phyloP scores from a whole-genome alignment of 352 stramenopile genomes.

The Pythium apleroticum region DNA sequence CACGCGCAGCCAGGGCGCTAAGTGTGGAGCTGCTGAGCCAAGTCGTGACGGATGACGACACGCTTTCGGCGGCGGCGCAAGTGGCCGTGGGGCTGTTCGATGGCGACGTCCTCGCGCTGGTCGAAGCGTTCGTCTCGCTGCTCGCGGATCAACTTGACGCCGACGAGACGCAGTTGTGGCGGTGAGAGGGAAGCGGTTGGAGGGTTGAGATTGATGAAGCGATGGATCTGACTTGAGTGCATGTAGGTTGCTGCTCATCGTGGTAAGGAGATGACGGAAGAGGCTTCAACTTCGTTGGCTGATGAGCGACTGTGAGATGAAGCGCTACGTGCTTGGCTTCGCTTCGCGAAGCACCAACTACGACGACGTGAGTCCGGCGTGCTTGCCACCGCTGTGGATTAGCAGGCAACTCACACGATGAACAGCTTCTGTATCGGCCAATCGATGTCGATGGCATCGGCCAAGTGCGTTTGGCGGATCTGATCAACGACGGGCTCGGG shows the following conservation, averaged over 20 bases:
- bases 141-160: background rate
- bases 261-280: background rate
- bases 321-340: slow-evolving; percentile 15
- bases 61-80: background rate
- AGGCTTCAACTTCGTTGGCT: background rate
- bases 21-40: slow-evolving; percentile 10
- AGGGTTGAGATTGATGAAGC: background rate
- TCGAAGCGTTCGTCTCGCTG: background rate
- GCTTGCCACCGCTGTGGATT: background rate
- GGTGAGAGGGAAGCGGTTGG: background rate
- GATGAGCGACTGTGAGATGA: background rate
- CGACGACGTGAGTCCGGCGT: slow-evolving; percentile 8
- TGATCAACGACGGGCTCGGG: slow-evolving; percentile 15
- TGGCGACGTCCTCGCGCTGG: background rate
- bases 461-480: slow-evolving; percentile 17
- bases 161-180: slow-evolving; percentile 12
- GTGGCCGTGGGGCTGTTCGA: slow-evolving; percentile 13
- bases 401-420: no score
- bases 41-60: background rate
- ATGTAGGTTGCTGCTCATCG: background rate
- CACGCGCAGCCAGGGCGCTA: slow-evolving; percentile 8
- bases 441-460: background rate
- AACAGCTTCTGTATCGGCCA: slow-evolving; percentile 18
- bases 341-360: slow-evolving; percentile 7
- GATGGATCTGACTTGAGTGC: no score